Percentiles rank a stretch among this genome's conserved stretches.
Conservation (phyloP, 2,329 filamentous ascomycete species). For the Hypoxylon sp. region DNA sequence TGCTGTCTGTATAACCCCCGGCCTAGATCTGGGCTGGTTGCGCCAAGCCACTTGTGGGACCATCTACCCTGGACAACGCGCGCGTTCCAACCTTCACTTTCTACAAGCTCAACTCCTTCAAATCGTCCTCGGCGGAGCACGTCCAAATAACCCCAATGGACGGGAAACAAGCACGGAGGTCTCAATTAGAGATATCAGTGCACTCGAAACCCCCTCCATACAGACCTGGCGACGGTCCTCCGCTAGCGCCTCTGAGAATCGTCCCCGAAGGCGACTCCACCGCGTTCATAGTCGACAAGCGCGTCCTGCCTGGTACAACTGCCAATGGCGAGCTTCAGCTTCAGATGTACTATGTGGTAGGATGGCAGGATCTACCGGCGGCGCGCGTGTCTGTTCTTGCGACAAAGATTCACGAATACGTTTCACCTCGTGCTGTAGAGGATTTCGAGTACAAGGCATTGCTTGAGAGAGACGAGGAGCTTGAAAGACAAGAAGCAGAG, state of each 20-base stretch:
- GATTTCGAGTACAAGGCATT: conserved; percentile 68
- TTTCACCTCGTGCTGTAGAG: conserved; percentile 70
- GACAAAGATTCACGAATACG: conserved; percentile 69
- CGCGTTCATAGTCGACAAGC: conserved; percentile 70
- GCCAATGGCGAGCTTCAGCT: conserved; percentile 53
- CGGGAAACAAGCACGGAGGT: conserved; percentile 15
- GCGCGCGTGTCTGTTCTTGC: conserved; percentile 63
- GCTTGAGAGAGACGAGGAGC: conserved; percentile 61
- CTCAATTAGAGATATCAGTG: conserved; percentile 54
- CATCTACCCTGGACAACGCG: conserved; percentile 35
- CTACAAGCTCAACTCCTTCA: background rate
- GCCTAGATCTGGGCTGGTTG: conserved; percentile 12
- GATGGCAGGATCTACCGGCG: conserved; percentile 67
- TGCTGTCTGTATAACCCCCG: background rate
- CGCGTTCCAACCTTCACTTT: conserved; percentile 14
- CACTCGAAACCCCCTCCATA: conserved; percentile 57
- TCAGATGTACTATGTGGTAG: conserved; percentile 68
- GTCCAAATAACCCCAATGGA: conserved; percentile 38
- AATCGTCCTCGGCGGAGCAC: conserved; percentile 18
- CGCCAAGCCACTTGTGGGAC: conserved; percentile 15
- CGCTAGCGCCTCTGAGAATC: conserved; percentile 63
- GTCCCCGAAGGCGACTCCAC: conserved; percentile 65
- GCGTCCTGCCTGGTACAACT: conserved; percentile 60
- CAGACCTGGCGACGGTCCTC: conserved; percentile 64
- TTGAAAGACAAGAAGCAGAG: conserved; percentile 48